Conservation (phyloP, 2,329 filamentous ascomycete species). For the Pyricularia pennisetigena region DNA sequence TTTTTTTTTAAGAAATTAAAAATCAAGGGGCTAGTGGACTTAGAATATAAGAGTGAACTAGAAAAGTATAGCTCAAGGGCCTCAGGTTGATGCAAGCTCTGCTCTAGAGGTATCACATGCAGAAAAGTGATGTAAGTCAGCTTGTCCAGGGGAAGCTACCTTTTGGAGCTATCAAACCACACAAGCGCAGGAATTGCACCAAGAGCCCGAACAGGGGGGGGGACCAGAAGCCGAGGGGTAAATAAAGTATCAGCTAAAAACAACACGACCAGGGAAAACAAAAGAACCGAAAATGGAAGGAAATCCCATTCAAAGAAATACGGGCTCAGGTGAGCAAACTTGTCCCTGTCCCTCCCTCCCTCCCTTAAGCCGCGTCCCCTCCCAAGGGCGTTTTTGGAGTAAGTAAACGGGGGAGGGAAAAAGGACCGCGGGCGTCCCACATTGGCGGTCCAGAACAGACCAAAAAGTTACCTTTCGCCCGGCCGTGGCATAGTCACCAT, state of each 20-base stretch:
- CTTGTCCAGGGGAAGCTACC: background rate
- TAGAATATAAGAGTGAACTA: background rate
- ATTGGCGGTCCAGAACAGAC: background rate
- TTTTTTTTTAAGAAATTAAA: background rate
- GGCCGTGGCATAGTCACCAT: background rate
- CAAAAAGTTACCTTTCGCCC: background rate
- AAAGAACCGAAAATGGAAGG: background rate
- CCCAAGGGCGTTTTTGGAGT: background rate
- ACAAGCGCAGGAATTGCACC: background rate
- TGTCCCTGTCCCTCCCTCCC: background rate
- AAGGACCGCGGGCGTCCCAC: background rate
- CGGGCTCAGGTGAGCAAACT: background rate
- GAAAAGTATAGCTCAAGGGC: background rate
- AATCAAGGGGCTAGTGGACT: background rate
- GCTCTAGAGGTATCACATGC: background rate
- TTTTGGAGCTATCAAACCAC: background rate
- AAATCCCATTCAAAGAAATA: background rate
- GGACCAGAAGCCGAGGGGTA: background rate
- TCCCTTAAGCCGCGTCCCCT: constrained; percentile 1
- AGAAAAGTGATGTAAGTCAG: background rate
- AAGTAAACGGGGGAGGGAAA: background rate
- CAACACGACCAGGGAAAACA: background rate
- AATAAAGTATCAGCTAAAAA: background rate
- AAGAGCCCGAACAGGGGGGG: background rate
- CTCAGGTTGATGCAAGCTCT: background rate